Evolutionary conservation across 345 rosid genomes (phyloP).

Genomic region (Toxicodendron radicans): DNA sequence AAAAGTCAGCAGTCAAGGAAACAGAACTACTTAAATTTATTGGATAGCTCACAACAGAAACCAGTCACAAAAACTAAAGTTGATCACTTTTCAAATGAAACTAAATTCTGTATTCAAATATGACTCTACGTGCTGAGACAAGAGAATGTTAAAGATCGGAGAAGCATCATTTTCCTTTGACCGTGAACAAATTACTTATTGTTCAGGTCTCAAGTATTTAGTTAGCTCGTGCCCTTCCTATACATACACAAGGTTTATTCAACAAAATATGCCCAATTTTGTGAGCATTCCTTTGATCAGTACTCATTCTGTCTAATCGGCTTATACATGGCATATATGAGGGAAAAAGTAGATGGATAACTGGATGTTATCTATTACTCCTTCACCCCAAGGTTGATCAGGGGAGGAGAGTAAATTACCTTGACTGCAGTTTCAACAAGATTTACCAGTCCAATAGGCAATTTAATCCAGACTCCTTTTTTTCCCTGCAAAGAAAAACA

Average conservation of each 20-base stretch:
- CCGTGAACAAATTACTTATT: background rate
- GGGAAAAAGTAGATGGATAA: background rate
- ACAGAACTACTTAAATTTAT: background rate
- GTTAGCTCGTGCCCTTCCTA: background rate
- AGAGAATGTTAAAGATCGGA: background rate
- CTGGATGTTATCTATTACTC: background rate
- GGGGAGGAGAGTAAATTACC: constrained; percentile 36
- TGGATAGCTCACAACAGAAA: background rate
- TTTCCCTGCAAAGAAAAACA: constrained; percentile 50
- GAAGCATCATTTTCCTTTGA: background rate
- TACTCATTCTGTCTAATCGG: background rate
- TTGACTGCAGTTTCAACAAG: constrained; percentile 68
- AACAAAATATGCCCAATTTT: background rate
- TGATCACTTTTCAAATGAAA: background rate
- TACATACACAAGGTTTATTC: background rate
- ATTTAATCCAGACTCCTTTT: constrained; percentile 76
- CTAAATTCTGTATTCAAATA: background rate
- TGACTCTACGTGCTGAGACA: background rate
- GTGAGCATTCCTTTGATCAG: background rate
- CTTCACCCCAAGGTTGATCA: background rate
- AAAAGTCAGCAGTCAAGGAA: constrained; percentile 8
- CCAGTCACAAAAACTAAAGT: background rate
- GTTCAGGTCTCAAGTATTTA: background rate
- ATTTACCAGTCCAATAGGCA: constrained; percentile 61
- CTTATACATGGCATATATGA: background rate